A percentile compares a stretch with the other conserved stretches of the same genome.
phyloP scores from a whole-genome alignment of 176 grass and related monocot genomes.

The Cenchrus americanus region DNA sequence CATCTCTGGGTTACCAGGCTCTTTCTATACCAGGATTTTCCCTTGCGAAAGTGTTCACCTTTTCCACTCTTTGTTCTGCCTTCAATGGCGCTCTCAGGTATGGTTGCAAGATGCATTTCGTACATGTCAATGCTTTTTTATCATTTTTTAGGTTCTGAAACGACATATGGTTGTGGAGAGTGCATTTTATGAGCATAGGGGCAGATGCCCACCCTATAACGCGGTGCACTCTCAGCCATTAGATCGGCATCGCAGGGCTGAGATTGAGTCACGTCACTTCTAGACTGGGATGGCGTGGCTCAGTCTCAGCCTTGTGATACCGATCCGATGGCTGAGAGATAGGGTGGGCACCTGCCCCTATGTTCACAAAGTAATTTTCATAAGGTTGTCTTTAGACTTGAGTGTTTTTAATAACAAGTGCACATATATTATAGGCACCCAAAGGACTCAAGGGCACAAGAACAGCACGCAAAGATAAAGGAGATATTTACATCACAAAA shows the following conservation, averaged over 20 bases:
- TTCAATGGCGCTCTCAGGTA: conserved; percentile 61
- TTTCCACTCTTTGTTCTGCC: conserved; percentile 52
- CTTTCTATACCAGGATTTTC: conserved; percentile 54
- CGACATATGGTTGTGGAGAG: not conserved
- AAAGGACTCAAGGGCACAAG: not conserved
- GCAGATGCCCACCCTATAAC: too few species aligned
- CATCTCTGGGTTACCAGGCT: conserved; percentile 42
- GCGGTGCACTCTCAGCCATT: too few species aligned
- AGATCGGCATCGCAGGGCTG: too few species aligned
- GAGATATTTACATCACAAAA: conserved; percentile 47
- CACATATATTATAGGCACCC: not conserved
- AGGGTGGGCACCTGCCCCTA: too few species aligned
- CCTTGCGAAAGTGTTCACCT: conserved; percentile 51
- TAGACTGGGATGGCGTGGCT: too few species aligned
- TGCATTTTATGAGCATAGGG: too few species aligned
- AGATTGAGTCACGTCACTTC: too few species aligned
- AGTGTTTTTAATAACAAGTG: not conserved
- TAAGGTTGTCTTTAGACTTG: not conserved
- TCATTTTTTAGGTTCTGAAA: not conserved
- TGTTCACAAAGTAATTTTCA: too few species aligned
- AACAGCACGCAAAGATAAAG: conserved; percentile 20
- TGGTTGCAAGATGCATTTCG: not conserved
- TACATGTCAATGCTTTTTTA: not conserved
- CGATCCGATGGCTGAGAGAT: too few species aligned
- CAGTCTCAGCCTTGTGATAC: too few species aligned